Evolutionary conservation across 345 rosid species (phyloP).

Genomic region (Gossypium stocksii): DNA sequence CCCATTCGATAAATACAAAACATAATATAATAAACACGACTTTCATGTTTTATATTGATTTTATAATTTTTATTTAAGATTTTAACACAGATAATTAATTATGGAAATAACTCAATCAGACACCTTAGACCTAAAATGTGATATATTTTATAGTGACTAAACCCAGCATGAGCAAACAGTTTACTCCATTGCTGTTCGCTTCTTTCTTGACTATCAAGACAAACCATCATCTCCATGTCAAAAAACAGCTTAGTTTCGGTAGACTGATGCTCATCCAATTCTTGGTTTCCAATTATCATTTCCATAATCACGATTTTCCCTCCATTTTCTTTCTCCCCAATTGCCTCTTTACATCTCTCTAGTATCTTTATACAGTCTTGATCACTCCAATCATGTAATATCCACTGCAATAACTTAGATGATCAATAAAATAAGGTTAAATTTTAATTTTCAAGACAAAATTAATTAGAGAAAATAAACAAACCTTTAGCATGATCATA

Average conservation of each 20-base stretch:
- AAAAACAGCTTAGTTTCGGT: background rate
- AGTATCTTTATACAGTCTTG: constrained; percentile 39
- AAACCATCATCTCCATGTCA: constrained; percentile 22
- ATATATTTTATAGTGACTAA: background rate
- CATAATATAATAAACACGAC: too few relatives aligned
- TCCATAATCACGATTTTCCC: constrained; percentile 34
- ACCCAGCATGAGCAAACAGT: constrained; percentile 5
- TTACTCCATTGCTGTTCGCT: background rate
- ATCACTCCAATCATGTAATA: constrained; percentile 38
- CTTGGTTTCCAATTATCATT: background rate
- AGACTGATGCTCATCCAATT: background rate
- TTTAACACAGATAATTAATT: background rate
- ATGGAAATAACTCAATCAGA: constrained; percentile 19
- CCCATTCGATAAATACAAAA: too few relatives aligned
- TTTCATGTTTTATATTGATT: too few relatives aligned
- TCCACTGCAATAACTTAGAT: constrained; percentile 13
- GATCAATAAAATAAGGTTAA: background rate
- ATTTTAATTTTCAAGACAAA: background rate
- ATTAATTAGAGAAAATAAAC: background rate
- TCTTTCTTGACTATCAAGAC: background rate
- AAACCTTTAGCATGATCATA: background rate
- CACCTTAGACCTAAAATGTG: background rate
- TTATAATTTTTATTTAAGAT: too few relatives aligned
- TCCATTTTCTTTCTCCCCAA: constrained; percentile 8
- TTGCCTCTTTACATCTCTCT: constrained; percentile 35